These are phyloP conservation scores for Diplodia mutila DNA, from an alignment of 2,329 filamentous ascomycete species.

Conservation along the genomic window DNA sequence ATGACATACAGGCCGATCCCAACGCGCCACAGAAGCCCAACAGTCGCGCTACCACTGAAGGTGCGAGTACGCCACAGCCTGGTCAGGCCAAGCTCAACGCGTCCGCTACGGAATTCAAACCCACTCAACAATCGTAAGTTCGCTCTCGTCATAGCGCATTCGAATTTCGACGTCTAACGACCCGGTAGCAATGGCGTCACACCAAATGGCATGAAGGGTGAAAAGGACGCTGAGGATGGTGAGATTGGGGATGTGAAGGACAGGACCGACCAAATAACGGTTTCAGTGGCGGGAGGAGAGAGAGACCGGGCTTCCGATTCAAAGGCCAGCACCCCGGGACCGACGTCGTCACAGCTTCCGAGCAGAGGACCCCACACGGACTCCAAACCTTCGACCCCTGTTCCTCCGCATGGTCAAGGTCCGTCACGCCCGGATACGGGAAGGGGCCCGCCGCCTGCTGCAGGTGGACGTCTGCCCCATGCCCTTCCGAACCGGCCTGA, in stretches of 20 bases:
- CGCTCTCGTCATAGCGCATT: neutral
- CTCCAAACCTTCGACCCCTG: slow-evolving; percentile 34
- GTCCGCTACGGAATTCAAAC: slow-evolving; percentile 68
- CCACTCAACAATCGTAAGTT: slow-evolving; percentile 39
- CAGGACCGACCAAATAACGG: slow-evolving; percentile 24
- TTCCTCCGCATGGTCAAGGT: slow-evolving; percentile 6
- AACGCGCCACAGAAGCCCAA: slow-evolving; percentile 34
- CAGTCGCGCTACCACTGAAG: slow-evolving; percentile 36
- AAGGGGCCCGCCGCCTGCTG: neutral
- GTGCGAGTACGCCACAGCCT: slow-evolving; percentile 49
- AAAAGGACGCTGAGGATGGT: slow-evolving; percentile 68
- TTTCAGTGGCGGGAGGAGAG: slow-evolving; percentile 25
- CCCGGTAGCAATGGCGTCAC: slow-evolving; percentile 39
- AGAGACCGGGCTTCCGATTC: slow-evolving; percentile 23
- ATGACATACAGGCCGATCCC: slow-evolving; percentile 12
- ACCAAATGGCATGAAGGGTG: slow-evolving; percentile 36
- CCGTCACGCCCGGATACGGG: slow-evolving; percentile 28
- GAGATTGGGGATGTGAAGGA: slow-evolving; percentile 67
- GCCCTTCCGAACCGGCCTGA: slow-evolving; percentile 63
- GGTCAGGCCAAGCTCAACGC: slow-evolving; percentile 53
- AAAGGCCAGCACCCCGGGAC: slow-evolving; percentile 13
- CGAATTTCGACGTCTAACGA: slow-evolving; percentile 1
- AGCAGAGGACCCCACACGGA: slow-evolving; percentile 12
- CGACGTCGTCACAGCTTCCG: neutral
- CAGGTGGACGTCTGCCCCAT: slow-evolving; percentile 36